These are phyloP conservation scores for Blastobotrys raffinosifermentans DNA, from an alignment of 1,139 yeast genomes.

Conservation along the genomic window DNA sequence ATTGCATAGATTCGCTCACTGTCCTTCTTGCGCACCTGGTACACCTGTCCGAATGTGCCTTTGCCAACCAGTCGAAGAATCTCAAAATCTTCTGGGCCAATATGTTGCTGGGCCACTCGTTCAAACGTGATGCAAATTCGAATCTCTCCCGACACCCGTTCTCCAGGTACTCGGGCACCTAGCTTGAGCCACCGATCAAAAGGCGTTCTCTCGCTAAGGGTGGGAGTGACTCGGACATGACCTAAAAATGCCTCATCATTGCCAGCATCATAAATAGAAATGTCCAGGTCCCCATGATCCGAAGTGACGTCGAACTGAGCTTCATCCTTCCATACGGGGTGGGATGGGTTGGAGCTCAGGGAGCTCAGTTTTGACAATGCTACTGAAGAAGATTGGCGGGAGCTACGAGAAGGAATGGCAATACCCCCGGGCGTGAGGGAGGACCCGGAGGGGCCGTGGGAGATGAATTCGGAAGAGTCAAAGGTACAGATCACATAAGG, in stretches of 20 bases:
- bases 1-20: constrained; percentile 89
- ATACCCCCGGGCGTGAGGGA: constrained; percentile 27
- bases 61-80: constrained; percentile 84
- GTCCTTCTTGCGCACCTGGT: constrained; percentile 86
- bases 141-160: constrained; percentile 70
- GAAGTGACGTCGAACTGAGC: constrained; percentile 82
- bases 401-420: constrained; percentile 32
- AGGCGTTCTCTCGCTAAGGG: constrained; percentile 44
- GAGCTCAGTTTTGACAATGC: constrained; percentile 50
- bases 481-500: constrained; percentile 93
- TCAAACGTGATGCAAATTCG: constrained; percentile 70
- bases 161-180: constrained; percentile 69
- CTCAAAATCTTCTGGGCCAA: constrained; percentile 92
- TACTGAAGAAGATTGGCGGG: constrained; percentile 60
- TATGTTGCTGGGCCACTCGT: constrained; percentile 62
- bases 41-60: constrained; percentile 97
- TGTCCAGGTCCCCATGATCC: constrained; percentile 72
- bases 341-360: constrained; percentile 37
- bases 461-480: constrained; percentile 85
- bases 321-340: constrained; percentile 71
- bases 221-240: constrained; percentile 68
- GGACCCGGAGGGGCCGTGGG: constrained; percentile 46
- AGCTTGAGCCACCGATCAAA: constrained; percentile 64
- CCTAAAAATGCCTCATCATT: constrained; percentile 83
- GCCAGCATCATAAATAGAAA: constrained; percentile 80